phyloP scores from a whole-genome alignment of 1,284 basidiomycete genomes.

The Meripilus lineatus region DNA sequence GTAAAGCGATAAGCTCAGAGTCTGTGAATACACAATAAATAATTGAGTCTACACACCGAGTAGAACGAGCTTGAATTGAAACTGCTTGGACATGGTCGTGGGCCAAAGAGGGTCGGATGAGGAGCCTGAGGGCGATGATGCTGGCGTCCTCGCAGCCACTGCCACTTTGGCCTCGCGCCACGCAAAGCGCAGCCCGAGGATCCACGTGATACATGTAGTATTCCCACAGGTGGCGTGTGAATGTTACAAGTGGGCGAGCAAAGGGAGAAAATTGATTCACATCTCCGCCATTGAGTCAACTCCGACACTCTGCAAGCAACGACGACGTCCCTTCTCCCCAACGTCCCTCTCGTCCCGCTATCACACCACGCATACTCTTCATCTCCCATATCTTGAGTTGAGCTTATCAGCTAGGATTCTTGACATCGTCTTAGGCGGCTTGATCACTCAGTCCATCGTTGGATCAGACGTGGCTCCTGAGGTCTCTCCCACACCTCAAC shows the following conservation, averaged over 20 bases:
- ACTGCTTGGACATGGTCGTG: constrained; percentile 73
- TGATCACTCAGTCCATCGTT: not conserved
- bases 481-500: constrained; percentile 3
- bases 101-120: constrained; percentile 18
- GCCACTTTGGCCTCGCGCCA: constrained; percentile 6
- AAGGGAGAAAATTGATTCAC: not conserved
- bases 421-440: not conserved
- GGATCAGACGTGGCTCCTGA: constrained; percentile 12
- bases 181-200: not conserved
- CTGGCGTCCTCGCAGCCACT: constrained; percentile 19
- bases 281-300: not conserved
- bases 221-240: too few relatives aligned
- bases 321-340: constrained; percentile 15
- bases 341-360: constrained; percentile 11
- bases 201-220: not conserved
- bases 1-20: constrained; percentile 8
- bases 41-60: constrained; percentile 54
- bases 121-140: constrained; percentile 13
- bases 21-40: constrained; percentile 4
- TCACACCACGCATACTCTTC: constrained; percentile 16
- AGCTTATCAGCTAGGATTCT: constrained; percentile 1
- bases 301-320: constrained; percentile 22
- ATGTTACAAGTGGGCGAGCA: not conserved
- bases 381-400: constrained; percentile 9
- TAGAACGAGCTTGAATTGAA: constrained; percentile 88